phyloP scores from a whole-genome alignment of 306 rosid species.

The Castanospermum australe region DNA sequence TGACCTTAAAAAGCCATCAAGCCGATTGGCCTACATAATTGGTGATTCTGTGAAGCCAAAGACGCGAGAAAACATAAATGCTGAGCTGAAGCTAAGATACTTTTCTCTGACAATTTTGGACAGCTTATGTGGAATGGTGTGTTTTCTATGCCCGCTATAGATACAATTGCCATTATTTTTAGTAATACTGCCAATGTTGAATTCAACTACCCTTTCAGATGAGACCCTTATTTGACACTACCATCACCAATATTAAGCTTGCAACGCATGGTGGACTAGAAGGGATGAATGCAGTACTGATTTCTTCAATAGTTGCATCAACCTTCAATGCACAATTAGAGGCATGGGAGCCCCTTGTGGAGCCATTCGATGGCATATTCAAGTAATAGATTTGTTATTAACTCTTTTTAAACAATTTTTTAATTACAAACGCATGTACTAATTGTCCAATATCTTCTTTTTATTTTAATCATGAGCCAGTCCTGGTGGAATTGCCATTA shows the following conservation, averaged over 20 bases:
- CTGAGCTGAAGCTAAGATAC: conserved; percentile 84
- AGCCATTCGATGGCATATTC: conserved; percentile 97
- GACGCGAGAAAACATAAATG: conserved; percentile 81
- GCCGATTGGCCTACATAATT: conserved; percentile 74
- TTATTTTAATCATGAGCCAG: conserved; percentile 6
- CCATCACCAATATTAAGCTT: conserved; percentile 85
- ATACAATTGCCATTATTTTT: conserved; percentile 10
- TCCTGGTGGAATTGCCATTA: conserved; percentile 11
- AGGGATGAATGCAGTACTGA: conserved; percentile 89
- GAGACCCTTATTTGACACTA: conserved; percentile 87
- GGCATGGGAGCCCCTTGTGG: conserved; percentile 98
- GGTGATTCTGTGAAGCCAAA: conserved; percentile 86
- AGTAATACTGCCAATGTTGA: background rate
- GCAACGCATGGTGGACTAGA: conserved; percentile 91
- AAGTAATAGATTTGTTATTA: conserved; percentile 52
- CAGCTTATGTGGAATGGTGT: conserved; percentile 92
- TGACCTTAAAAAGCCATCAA: conserved; percentile 84
- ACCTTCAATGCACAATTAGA: conserved; percentile 92
- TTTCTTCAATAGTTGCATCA: conserved; percentile 94
- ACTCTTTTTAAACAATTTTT: background rate
- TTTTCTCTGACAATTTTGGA: conserved; percentile 89
- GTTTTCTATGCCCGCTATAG: conserved; percentile 25
- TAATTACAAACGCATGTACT: background rate
- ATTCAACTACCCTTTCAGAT: conserved; percentile 58
- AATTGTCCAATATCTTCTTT: background rate